Conservation (phyloP, 345 rosid genomes). For the Tarenaya hassleriana region DNA sequence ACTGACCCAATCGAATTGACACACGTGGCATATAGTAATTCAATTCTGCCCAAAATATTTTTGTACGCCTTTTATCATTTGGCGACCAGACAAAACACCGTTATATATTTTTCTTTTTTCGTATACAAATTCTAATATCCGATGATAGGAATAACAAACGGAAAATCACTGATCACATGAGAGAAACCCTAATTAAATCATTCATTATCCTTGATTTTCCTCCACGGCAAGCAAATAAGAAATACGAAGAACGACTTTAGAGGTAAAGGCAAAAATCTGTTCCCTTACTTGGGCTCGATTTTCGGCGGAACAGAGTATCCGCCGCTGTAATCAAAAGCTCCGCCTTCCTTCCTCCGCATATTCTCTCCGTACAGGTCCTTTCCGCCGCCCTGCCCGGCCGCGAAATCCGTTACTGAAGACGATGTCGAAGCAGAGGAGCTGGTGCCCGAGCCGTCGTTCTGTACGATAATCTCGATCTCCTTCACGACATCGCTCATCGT, state of each 20-base stretch:
- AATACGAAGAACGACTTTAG: background rate
- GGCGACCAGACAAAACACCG: no score
- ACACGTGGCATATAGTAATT: no score
- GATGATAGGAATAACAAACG: no score
- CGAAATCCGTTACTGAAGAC: conserved; percentile 70
- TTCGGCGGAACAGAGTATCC: conserved; percentile 54
- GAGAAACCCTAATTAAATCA: background rate
- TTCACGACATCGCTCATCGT: conserved; percentile 82
- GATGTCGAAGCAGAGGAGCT: conserved; percentile 78
- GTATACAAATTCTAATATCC: no score
- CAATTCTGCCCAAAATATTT: no score
- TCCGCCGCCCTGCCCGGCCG: conserved; percentile 34
- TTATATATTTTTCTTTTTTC: no score
- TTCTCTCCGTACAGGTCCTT: conserved; percentile 46
- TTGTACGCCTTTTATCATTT: no score
- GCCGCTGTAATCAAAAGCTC: conserved; percentile 65
- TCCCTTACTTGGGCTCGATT: conserved; percentile 58
- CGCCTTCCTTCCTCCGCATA: conserved; percentile 31
- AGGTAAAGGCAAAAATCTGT: background rate
- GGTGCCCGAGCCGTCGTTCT: conserved; percentile 58
- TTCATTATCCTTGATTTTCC: background rate
- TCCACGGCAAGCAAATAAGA: background rate
- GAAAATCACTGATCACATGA: no score
- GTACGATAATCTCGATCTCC: conserved; percentile 62
- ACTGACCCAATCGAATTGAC: no score